Conservation (phyloP, 2,329 filamentous ascomycete genomes). For the Grosmannia penicillata region DNA sequence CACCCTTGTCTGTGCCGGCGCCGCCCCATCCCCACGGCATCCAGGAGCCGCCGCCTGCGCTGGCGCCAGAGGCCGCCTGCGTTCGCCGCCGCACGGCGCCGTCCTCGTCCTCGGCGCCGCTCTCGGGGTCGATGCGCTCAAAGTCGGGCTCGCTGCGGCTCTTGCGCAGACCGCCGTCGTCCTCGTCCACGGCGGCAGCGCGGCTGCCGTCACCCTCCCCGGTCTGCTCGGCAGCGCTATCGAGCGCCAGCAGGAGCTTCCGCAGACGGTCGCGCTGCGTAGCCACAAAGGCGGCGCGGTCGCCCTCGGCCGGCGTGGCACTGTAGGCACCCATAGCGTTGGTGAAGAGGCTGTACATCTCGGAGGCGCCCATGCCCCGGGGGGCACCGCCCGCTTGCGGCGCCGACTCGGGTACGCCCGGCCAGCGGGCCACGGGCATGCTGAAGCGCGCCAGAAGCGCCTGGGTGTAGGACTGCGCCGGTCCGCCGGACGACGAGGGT, state of each 20-base stretch:
- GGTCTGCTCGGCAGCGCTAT: slow-evolving; percentile 60
- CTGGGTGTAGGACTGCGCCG: slow-evolving; percentile 55
- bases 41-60: slow-evolving; percentile 23
- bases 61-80: not conserved
- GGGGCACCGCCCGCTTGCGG: not conserved
- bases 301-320: slow-evolving; percentile 27
- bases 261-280: slow-evolving; percentile 66
- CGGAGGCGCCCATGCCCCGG: slow-evolving; percentile 20
- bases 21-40: slow-evolving; percentile 32
- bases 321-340: slow-evolving; percentile 53
- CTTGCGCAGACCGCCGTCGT: slow-evolving; percentile 50
- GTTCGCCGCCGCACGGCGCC: slow-evolving; percentile 12
- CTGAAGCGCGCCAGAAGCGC: slow-evolving; percentile 74
- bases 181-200: slow-evolving; percentile 1
- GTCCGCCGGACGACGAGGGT: slow-evolving; percentile 14
- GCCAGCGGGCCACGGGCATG: slow-evolving; percentile 54
- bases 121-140: slow-evolving; percentile 67
- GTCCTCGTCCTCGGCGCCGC: slow-evolving; percentile 36
- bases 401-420: slow-evolving; percentile 15
- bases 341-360: slow-evolving; percentile 67
- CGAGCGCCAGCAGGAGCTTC: slow-evolving; percentile 61
- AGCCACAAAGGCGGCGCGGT: slow-evolving; percentile 61
- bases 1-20: too few species aligned
- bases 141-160: slow-evolving; percentile 81
- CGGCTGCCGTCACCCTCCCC: slow-evolving; percentile 30